phyloP scores from a whole-genome alignment of 495 filamentous ascomycete species.

The Penicillium mononematosum region DNA sequence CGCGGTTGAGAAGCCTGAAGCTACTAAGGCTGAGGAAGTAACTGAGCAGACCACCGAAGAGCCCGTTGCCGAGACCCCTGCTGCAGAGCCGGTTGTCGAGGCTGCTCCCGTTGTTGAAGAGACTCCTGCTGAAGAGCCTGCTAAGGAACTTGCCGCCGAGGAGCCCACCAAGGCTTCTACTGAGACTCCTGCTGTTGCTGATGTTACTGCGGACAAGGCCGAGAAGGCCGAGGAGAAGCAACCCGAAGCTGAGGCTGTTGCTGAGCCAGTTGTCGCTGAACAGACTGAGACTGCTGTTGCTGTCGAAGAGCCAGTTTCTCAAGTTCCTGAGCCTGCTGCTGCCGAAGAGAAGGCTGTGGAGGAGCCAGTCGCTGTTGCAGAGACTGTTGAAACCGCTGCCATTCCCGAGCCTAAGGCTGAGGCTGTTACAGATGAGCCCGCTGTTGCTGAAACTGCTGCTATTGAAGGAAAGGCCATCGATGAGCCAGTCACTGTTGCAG shows the following conservation, averaged over 20 bases:
- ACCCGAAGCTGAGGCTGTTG: neutral
- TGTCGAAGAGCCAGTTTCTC: conserved; percentile 1
- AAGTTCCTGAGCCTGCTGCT: neutral
- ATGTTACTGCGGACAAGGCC: conserved; percentile 10
- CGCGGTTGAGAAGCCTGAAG: neutral
- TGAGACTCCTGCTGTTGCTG: conserved; percentile 8
- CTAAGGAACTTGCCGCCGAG: conserved; percentile 6
- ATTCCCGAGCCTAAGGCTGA: neutral
- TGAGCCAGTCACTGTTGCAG: conserved; percentile 8
- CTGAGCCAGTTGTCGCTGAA: conserved; percentile 6
- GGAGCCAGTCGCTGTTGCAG: conserved; percentile 7
- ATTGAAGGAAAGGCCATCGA: conserved; percentile 10
- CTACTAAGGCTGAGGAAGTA: neutral
- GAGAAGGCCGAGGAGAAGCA: conserved; percentile 5
- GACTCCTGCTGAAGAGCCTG: conserved; percentile 10
- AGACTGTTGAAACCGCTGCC: conserved; percentile 5
- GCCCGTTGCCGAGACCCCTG: conserved; percentile 9
- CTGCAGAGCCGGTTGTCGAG: conserved; percentile 7
- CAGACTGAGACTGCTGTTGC: conserved; percentile 5
- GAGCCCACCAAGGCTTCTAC: conserved; percentile 4
- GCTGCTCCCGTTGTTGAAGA: conserved; percentile 2
- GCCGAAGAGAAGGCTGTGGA: conserved; percentile 5
- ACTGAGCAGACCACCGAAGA: conserved; percentile 9
- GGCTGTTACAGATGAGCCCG: conserved; percentile 7
- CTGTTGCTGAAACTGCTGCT: conserved; percentile 5